Evolutionary conservation across 768 basidiomycete genomes (phyloP).

Genomic region (Hypsizygus marmoreus): DNA sequence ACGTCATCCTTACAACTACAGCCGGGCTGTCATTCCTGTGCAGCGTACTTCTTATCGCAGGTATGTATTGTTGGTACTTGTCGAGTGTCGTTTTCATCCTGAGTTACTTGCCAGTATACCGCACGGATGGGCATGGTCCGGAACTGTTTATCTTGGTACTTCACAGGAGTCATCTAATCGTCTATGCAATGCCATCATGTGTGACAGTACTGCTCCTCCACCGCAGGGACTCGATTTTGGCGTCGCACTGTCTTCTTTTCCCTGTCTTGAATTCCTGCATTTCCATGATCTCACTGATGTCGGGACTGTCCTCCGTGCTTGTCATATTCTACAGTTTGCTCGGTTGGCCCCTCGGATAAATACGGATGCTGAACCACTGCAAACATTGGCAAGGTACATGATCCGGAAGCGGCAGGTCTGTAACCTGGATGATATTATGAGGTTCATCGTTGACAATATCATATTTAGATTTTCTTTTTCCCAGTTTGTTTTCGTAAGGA

Average conservation of each 20-base stretch:
- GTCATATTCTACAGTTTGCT: constrained; percentile 57
- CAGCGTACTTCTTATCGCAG: too few relatives aligned
- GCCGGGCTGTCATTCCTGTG: too few relatives aligned
- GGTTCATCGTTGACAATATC: constrained; percentile 1
- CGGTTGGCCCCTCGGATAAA: constrained; percentile 43
- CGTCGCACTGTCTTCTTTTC: constrained; percentile 40
- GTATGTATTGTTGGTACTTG: too few relatives aligned
- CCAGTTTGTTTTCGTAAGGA: constrained; percentile 48
- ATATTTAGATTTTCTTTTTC: constrained; percentile 49
- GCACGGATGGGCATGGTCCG: too few relatives aligned
- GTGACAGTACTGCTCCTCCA: constrained; percentile 43
- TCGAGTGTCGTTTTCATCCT: too few relatives aligned
- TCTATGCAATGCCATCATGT: constrained; percentile 51
- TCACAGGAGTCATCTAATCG: constrained; percentile 42
- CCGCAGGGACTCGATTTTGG: constrained; percentile 49
- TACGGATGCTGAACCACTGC: constrained; percentile 41
- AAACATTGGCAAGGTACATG: constrained; percentile 48
- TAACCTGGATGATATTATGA: constrained; percentile 7
- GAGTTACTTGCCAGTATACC: too few relatives aligned
- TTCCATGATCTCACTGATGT: constrained; percentile 54
- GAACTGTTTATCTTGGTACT: too few relatives aligned
- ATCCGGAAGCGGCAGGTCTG: constrained; percentile 47
- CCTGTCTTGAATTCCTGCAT: constrained; percentile 45
- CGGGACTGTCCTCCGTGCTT: constrained; percentile 47
- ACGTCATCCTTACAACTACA: too few relatives aligned